Evolutionary conservation across 75 land plant species (phyloP), one percentile per base, ranked within the genome.

Genomic region (Pinus taeda): DNA sequence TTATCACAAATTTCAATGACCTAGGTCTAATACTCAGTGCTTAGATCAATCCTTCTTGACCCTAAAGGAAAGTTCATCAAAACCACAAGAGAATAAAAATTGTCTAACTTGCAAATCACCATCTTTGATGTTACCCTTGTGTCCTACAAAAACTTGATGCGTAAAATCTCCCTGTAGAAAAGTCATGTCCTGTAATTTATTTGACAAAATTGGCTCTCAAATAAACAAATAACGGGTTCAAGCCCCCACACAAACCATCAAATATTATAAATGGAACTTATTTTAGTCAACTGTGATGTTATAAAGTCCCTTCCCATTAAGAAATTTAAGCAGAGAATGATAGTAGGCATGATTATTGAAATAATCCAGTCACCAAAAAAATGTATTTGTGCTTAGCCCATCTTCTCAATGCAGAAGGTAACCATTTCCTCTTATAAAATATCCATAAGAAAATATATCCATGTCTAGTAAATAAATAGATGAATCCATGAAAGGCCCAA

Each of bases 141-240:
- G 96, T 45, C 98, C 98, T 39, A 81, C 89, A 81, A 95, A 95
- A 77, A 93, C 98, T 79, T 95, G 94, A 80, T 95, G 98, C 26
- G 77, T 83, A 21, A 93, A 83, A 21, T 88, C 89, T 65, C 98
- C 98, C 97, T 95, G 73, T 15, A 74, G 18, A 36, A 2, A 59
- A 76, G 13, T 7, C 17, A 24, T n/a, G 45, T n/a, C n/a, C n/a
- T 13, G 14, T 3, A 37, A 69, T 13, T 29, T 60, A 60, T 60
- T 20, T 60, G 62, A 60, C 20, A 21, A 60, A 60, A 4, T 60
- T 21, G 7, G 7, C 8, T 60, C 22, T 60, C 8, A 20, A 21
- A 60, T 45, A 60, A 18, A 60, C 61, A 60, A 60, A 8, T 4
- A 60, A 36, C 15, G 2, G 18, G 7, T 18, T 69, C 71, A 30